phyloP scores from a whole-genome alignment of 2,329 filamentous ascomycete genomes.

The Curvularia verruculosa region DNA sequence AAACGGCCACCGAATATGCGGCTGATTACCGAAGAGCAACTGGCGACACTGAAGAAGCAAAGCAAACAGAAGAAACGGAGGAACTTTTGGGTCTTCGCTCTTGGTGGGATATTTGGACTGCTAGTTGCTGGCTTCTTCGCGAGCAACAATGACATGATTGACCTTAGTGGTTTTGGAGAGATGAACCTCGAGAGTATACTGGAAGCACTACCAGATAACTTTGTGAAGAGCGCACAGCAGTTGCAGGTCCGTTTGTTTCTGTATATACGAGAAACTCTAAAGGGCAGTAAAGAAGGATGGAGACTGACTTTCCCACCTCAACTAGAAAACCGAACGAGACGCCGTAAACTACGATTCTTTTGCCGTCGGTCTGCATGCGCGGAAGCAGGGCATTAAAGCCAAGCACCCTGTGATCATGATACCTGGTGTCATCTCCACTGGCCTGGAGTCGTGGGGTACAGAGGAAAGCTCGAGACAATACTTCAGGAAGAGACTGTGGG shows the following conservation, averaged over 20 bases:
- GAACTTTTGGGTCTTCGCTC: constrained; percentile 80
- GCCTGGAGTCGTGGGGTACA: constrained; percentile 95
- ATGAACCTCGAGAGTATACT: constrained; percentile 83
- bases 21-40: constrained; percentile 59
- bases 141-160: constrained; percentile 85
- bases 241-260: constrained; percentile 68
- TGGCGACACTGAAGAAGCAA: constrained; percentile 56
- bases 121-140: constrained; percentile 90
- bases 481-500: constrained; percentile 94
- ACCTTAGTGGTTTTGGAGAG: constrained; percentile 72
- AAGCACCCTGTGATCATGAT: constrained; percentile 95
- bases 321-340: constrained; percentile 81
- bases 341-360: constrained; percentile 93
- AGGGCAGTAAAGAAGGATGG: not conserved
- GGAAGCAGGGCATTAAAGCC: constrained; percentile 78
- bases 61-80: constrained; percentile 66
- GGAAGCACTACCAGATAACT: constrained; percentile 84
- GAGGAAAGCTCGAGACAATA: constrained; percentile 83
- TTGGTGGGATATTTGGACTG: constrained; percentile 90
- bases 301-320: constrained; percentile 34
- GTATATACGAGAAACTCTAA: not conserved
- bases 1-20: constrained; percentile 54
- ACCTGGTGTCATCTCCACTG: constrained; percentile 95
- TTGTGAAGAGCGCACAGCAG: constrained; percentile 85
- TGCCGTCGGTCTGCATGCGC: constrained; percentile 82